Evolutionary conservation across 768 basidiomycete genomes (phyloP), one percentile per base, ranked within the genome.

Genomic region (Leucosporidium creatinivorum): DNA sequence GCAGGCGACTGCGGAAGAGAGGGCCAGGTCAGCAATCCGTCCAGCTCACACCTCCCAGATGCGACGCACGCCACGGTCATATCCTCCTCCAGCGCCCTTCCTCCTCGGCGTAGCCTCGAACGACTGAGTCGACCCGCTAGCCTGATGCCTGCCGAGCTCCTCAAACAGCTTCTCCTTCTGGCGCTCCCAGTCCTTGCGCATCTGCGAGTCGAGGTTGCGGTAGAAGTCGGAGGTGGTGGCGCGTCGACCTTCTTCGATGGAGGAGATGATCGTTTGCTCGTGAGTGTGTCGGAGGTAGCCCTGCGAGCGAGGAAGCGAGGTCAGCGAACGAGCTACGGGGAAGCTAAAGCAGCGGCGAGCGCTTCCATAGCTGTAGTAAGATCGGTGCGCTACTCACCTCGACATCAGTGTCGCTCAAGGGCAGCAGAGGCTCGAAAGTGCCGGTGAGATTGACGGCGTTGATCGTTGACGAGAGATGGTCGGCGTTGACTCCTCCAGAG

Each of bases 231-330:
- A 84, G 75, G 91, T 88, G 0, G 92, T 93, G 73, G 89, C 86
- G 70, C 86, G 85, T 51, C 92, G 81, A 2, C 87, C 88, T 76
- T 94, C 90, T 75, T 94, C 92, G 63, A 97, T 93, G 1, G 93
- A 91, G 2, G 89, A 89, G 66, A 94, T 91, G 63, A 97, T 85
- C 70, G 89, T 91, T 77, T 93, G 92, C 76, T 97, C 93, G 75
- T 94, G 91, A 1, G 90, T 89, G 78, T 92, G 89, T n/a, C 90
- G 88, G 28, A 94, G 85, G 76, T 89, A 93, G n/a, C 91, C 91
- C 72, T 74, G 63, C 21, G 17, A n/a, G 47, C 9, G 4, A 19
- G 1, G 19, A 26, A 15, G 39, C 8, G 15, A 15, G 39, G 15
- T 44, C 39, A 15, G 39, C 13, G 10, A 13, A 15, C 8, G 39